phyloP scores from a whole-genome alignment of 2,329 filamentous ascomycete genomes.

The Colletotrichum viniferum region DNA sequence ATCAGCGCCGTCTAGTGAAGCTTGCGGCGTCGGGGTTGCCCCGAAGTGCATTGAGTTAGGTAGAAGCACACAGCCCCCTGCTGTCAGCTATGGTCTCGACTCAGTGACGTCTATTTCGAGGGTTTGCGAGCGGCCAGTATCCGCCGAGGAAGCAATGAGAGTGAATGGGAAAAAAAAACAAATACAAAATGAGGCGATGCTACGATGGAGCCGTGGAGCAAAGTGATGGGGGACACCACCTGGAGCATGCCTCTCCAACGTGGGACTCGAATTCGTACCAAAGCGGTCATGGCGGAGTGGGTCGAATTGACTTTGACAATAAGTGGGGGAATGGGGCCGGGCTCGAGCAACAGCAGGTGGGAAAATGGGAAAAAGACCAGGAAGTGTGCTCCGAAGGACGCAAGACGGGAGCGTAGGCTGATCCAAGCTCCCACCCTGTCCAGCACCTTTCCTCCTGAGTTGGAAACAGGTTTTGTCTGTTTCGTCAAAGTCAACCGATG shows the following conservation, averaged over 20 bases:
- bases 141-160: background rate
- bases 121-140: background rate
- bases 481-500: background rate
- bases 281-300: background rate
- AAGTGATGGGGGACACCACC: background rate
- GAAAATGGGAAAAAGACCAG: background rate
- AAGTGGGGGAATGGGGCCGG: background rate
- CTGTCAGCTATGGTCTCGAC: background rate
- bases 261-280: background rate
- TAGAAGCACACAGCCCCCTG: background rate
- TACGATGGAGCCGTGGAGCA: background rate
- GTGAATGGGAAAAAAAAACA: background rate
- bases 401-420: background rate
- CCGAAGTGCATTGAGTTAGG: background rate
- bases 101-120: background rate
- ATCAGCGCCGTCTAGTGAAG: background rate
- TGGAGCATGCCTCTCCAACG: background rate
- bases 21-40: background rate
- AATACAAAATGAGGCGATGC: background rate
- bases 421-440: background rate
- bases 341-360: background rate
- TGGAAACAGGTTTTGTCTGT: background rate
- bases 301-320: conserved; percentile 5
- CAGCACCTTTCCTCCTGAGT: background rate
- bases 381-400: background rate